Evolutionary conservation across 208 protist species (phyloP).

Genomic region (Crithidia brevicula): DNA sequence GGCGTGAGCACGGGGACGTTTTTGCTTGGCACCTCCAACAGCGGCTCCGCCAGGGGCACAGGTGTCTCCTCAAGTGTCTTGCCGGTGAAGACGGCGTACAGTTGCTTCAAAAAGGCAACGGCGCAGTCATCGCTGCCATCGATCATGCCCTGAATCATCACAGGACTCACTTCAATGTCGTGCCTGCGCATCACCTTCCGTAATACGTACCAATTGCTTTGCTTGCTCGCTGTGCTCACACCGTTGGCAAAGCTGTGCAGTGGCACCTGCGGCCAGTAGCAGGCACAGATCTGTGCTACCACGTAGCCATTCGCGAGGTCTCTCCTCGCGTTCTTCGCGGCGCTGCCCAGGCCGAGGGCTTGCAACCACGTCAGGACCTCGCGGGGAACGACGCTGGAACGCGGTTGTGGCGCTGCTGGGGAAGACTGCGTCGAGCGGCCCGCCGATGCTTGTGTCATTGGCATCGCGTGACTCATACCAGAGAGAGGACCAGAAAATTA

Average conservation of each 20-base stretch:
- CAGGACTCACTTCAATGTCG: conserved; percentile 62
- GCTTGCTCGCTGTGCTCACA: conserved; percentile 62
- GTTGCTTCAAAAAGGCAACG: conserved; percentile 66
- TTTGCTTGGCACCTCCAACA: conserved; percentile 29
- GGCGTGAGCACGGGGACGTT: conserved; percentile 25
- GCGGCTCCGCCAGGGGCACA: conserved; percentile 52
- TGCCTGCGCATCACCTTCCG: conserved; percentile 69
- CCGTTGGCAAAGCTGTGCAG: conserved; percentile 94
- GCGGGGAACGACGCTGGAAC: conserved; percentile 63
- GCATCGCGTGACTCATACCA: too few species aligned
- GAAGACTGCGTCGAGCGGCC: too few species aligned
- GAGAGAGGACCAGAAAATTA: too few species aligned
- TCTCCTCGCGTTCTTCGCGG: conserved; percentile 81
- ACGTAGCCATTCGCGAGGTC: conserved; percentile 94
- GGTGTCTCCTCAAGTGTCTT: conserved; percentile 26
- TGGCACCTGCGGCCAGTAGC: conserved; percentile 88
- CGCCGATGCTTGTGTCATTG: too few species aligned
- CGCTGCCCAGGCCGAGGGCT: conserved; percentile 78
- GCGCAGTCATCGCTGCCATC: conserved; percentile 70
- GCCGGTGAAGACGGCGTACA: conserved; percentile 86
- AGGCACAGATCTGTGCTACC: conserved; percentile 93
- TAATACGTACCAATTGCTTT: conserved; percentile 90
- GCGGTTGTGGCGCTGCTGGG: too few species aligned
- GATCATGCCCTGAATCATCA: conserved; percentile 86
- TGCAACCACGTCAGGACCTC: conserved; percentile 93